Evolutionary conservation across 176 grass and related monocot genomes (phyloP), one percentile per base, ranked within the genome.

Genomic region (Carex kokanica): DNA sequence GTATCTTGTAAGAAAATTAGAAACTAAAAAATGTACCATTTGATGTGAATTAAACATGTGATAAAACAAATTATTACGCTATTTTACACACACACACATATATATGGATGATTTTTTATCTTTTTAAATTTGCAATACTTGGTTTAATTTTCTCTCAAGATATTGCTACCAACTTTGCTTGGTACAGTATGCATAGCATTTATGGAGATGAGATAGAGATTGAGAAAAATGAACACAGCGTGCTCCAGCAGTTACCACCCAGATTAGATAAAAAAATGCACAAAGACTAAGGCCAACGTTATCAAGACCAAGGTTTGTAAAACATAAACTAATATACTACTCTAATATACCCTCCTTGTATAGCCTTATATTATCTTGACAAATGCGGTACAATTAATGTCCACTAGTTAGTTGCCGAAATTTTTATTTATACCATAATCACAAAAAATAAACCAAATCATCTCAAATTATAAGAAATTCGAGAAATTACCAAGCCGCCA

Each of bases 281-380:
- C 79, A 63, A 2, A 47, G 85, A 83, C 79, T 87, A 69, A 82
- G 53, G 79, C 51, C 16, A 51, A 45, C 40, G 47, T 40, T 65
- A 63, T 31, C 78, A 36, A 83, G 40, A 56, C 85, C 60, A 74
- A 87, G 36, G 65, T 72, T 87, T 47, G 85, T 63, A 64, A 83
- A 65, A 61, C 85, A 73, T 82, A 83, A 82, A 82, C 66, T 82
- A 87, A 27, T 79, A 36, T 84, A 20, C 83, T 82, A 64, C 60
- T n/a, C 29, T 67, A 82, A 81, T 84, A 59, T 69, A 74, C 10
- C 16, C 7, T 71, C 17, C 45, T 27, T 45, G 9, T 11, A 32
- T 65, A 78, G 59, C 73, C 47, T 77, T 77, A 77, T 77, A 53
- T 54, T 75, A 29, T 55, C 47, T 38, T 55, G 29, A 77, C 13